Base-by-base conservation (phyloP, 345 rosid genomes). In the Triadica sebifera region DNA sequence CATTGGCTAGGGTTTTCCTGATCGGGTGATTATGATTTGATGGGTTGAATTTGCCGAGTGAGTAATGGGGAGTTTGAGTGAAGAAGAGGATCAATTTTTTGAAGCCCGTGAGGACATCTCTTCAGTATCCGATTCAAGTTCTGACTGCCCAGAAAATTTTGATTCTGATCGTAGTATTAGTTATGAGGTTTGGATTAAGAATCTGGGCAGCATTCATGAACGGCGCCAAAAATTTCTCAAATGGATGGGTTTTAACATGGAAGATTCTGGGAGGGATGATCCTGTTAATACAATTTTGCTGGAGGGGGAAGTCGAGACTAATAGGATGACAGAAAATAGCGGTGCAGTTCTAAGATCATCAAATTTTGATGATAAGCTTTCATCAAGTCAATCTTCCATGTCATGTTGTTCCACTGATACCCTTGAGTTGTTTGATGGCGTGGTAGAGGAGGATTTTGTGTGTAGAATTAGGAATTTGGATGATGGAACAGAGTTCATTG, bases 341-440 rank as follows among this genome's bases (percentile, higher is more conserved):
- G 71, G 64, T 53, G 71, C 77, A 0, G 71, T 74, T 53, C 52
- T 65, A 3, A 74, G 83, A 72, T 78, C 81, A 8, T 56, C 60
- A 1, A 55, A 56, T 65, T 74, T 50, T 53, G 81, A 71, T 62
- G 84, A 63, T 45, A 58, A 72, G 60, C 57, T 72, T 24, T 77
- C 74, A 11, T 80, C 85, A 38, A 78, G 86, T n/a, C 85, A 69
- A 52, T 74, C 77, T 65, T 74, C 77, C 10, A 15, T 71, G 55
- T 81, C 84, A 4, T 53, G 73, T 20, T 77, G 64, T 43, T 74
- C 71, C 16, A 74, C 19, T 39, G 64, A 65, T 65, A 37, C 82
- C 45, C 51, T 72, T 60, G 85, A 75, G 38, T 73, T 70, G 72
- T 24, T 67, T 34, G 75, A 81, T 65, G 53, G 76, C 38, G 63